Evolutionary conservation across 78 protist genomes (phyloP), one percentile per base, ranked within the genome.

Genomic region (Dictyostelium capitatum): DNA sequence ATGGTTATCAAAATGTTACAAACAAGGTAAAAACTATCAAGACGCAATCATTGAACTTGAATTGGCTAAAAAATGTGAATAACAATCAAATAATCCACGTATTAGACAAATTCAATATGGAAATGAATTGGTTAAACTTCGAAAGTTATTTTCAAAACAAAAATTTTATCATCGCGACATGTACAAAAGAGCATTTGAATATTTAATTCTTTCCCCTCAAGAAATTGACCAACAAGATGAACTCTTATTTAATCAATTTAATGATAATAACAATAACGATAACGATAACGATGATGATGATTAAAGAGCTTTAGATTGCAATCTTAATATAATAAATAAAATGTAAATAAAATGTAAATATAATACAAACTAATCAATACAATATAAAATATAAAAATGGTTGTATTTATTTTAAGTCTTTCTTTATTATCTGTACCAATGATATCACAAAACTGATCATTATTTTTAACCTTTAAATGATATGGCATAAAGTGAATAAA

Each of bases 121-220:
- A 37, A 70, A 15, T 30, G 54, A 41, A 41, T 41, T 70, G 19
- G 46, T 17, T 37, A 37, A 32, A 5, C 32, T 70, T 4, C 30
- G 32, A 12, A 37, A 70, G 32, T n/a, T 70, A 19, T 19, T 70
- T 0, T 8, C n/a, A 12, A 32, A 32, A 5, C 78, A 70, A 70
- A 25, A 28, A 15, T 17, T 41, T 3, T 25, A 28, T 12, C 48
- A 70, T 6, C 46, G 50, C 19, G 32, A 70, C 12, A 32, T 70
- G 51, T 70, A 70, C 19, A 70, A 70, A 70, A 70, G 28, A 70
- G 32, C 32, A 14, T 70, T 70, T 70, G 78, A 70, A 28, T 32
- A 70, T 15, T 70, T 70, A 37, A 37, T 2, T 2, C 43, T 37
- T 37, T 37, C 43, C 1, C 2, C 43, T 3, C 43, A 37, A 37